Percentiles rank a stretch among this genome's conserved stretches.
Conservation (phyloP, 345 rosid genomes). For the Citrus mangshanensis region DNA sequence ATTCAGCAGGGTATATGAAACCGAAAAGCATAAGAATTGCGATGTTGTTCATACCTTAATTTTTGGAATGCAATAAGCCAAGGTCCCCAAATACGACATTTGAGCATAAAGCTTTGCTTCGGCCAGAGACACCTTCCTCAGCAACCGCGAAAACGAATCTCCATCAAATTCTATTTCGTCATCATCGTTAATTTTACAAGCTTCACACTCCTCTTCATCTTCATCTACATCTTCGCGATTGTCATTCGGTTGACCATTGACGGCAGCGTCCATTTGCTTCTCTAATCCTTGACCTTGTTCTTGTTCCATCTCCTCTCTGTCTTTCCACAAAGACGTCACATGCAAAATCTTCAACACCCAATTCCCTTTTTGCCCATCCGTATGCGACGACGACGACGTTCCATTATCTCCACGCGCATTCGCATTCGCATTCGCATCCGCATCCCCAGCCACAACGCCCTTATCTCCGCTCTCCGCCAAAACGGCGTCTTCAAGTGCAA, state of each 20-base stretch:
- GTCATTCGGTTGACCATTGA: slow-evolving; percentile 7
- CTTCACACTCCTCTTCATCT: slow-evolving; percentile 39
- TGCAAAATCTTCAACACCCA: slow-evolving; percentile 95
- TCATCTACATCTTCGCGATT: slow-evolving; percentile 7
- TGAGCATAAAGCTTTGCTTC: slow-evolving; percentile 79
- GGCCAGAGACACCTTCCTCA: slow-evolving; percentile 55
- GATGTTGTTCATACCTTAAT: slow-evolving; percentile 46
- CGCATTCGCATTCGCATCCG: too few species aligned
- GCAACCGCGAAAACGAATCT: slow-evolving; percentile 66
- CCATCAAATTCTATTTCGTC: slow-evolving; percentile 43
- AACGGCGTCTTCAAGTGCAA: slow-evolving; percentile 58
- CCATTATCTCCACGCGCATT: slow-evolving; percentile 4
- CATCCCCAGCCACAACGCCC: slow-evolving; percentile 19
- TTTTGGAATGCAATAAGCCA: slow-evolving; percentile 75
- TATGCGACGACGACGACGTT: slow-evolving; percentile 8
- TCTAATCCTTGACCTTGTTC: slow-evolving; percentile 26
- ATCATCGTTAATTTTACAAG: slow-evolving; percentile 45
- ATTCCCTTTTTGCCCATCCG: slow-evolving; percentile 46
- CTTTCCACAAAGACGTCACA: slow-evolving; percentile 60
- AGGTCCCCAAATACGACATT: slow-evolving; percentile 69
- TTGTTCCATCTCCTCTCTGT: slow-evolving; percentile 28
- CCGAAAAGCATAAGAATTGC: too few species aligned
- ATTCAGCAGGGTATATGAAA: background rate
- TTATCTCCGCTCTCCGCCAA: slow-evolving; percentile 45
- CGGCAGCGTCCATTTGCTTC: slow-evolving; percentile 7